A percentile compares a stretch with the other conserved stretches of the same genome.
These are phyloP conservation scores for Fraxinus ornus DNA, from an alignment of 305 asterid species.

Conservation along the genomic window DNA sequence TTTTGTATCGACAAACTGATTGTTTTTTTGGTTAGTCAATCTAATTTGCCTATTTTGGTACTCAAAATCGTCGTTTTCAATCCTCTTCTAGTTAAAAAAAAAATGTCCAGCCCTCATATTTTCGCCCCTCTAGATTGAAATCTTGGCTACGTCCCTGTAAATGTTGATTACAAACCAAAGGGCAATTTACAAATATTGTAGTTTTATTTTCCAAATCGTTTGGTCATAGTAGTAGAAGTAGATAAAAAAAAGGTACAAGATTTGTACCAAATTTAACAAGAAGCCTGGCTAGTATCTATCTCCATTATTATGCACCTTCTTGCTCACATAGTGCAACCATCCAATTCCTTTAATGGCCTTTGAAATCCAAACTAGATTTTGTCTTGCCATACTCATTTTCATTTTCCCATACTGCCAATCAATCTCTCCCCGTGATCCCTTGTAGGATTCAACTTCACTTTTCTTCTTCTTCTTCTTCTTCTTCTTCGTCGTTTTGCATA, in stretches of 20 bases:
- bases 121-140: no score
- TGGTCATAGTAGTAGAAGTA: neutral
- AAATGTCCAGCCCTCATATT: no score
- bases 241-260: neutral
- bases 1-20: no score
- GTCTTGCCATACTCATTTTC: slow-evolving; percentile 67
- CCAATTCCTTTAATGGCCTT: slow-evolving; percentile 84
- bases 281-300: slow-evolving; percentile 30
- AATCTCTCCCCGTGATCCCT: slow-evolving; percentile 30
- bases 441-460: slow-evolving; percentile 11
- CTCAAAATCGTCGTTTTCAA: no score
- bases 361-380: slow-evolving; percentile 61
- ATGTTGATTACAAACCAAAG: neutral
- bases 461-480: slow-evolving; percentile 20
- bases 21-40: no score
- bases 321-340: slow-evolving; percentile 64
- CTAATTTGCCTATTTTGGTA: no score
- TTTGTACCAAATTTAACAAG: neutral
- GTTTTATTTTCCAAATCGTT: neutral
- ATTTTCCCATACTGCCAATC: slow-evolving; percentile 57
- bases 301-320: slow-evolving; percentile 76
- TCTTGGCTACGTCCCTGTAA: neutral
- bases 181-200: neutral
- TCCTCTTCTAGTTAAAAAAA: no score
- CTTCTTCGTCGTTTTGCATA: slow-evolving; percentile 10